Evolutionary conservation across 257 asterid species (phyloP).

Genomic region (Echium plantagineum): DNA sequence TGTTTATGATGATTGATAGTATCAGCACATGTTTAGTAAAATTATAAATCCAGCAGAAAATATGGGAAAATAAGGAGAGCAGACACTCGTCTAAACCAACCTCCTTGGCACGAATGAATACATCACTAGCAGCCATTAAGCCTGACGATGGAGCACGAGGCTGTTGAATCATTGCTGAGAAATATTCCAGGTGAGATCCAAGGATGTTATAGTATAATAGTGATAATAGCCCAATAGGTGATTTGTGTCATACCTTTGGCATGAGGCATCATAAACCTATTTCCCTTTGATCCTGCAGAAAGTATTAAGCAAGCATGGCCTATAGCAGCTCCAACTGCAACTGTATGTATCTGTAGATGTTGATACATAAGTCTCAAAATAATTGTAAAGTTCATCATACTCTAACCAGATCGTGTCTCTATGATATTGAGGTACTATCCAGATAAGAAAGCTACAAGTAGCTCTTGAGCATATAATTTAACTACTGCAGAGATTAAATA

Average conservation of each 20-base stretch:
- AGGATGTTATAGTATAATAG: constrained; percentile 7
- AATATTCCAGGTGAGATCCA: constrained; percentile 14
- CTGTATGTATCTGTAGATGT: constrained; percentile 61
- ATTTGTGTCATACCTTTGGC: constrained; percentile 45
- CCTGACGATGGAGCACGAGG: constrained; percentile 86
- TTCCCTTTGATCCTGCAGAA: constrained; percentile 82
- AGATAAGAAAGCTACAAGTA: neutral
- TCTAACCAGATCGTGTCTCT: neutral
- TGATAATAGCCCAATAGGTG: constrained; percentile 8
- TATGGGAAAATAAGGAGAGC: neutral
- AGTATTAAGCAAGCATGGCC: constrained; percentile 95
- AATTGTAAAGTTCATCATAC: neutral
- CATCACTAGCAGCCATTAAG: constrained; percentile 82
- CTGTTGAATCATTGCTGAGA: constrained; percentile 85
- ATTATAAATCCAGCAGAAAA: neutral
- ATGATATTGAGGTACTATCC: too few species aligned
- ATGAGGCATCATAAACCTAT: constrained; percentile 87
- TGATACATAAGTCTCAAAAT: neutral
- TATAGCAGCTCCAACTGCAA: constrained; percentile 72
- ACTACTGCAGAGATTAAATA: neutral
- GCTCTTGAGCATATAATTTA: neutral
- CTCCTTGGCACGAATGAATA: constrained; percentile 78
- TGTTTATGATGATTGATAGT: constrained; percentile 10
- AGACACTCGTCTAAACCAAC: constrained; percentile 23
- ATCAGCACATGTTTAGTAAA: neutral